These are phyloP conservation scores for Globisporangium barbulae DNA, from an alignment of 352 stramenopile species.

Conservation along the genomic window DNA sequence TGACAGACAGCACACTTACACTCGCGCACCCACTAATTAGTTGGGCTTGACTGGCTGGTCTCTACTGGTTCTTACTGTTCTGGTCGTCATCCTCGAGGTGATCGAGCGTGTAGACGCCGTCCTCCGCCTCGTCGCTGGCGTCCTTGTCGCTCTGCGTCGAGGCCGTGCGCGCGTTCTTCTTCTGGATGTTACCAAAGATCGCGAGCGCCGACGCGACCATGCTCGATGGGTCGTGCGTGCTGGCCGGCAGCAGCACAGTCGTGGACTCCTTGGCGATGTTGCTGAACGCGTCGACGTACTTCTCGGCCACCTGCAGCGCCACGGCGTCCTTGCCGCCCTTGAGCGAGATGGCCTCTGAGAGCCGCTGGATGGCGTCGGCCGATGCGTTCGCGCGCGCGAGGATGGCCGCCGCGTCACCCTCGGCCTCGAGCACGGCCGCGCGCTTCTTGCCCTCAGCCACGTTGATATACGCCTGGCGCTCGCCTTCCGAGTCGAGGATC, in stretches of 20 bases:
- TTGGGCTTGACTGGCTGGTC: neutral
- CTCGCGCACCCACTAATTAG: neutral
- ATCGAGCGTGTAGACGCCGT: slow-evolving; percentile 59
- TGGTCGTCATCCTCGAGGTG: slow-evolving; percentile 33
- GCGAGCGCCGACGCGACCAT: slow-evolving; percentile 89
- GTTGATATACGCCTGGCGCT: slow-evolving; percentile 86
- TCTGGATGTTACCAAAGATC: slow-evolving; percentile 88
- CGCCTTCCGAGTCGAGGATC: slow-evolving; percentile 90
- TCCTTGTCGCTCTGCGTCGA: slow-evolving; percentile 20
- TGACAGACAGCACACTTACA: too few relatives aligned
- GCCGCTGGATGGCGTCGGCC: slow-evolving; percentile 68
- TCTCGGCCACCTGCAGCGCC: slow-evolving; percentile 85
- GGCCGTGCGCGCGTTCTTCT: slow-evolving; percentile 47
- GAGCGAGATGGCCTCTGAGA: slow-evolving; percentile 69
- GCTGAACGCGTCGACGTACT: slow-evolving; percentile 91
- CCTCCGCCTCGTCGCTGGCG: slow-evolving; percentile 18
- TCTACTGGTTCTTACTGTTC: slow-evolving; percentile 16
- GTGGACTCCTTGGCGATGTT: slow-evolving; percentile 90
- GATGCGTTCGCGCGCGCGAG: slow-evolving; percentile 78
- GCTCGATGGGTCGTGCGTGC: slow-evolving; percentile 77
- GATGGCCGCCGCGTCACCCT: slow-evolving; percentile 86
- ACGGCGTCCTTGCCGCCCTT: slow-evolving; percentile 77
- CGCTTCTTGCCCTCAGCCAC: slow-evolving; percentile 89
- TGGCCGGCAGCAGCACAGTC: slow-evolving; percentile 79
- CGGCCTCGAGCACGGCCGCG: slow-evolving; percentile 79